Evolutionary conservation across 495 filamentous ascomycete genomes (phyloP), one percentile per base, ranked within the genome.

Genomic region (Xylaria longipes): DNA sequence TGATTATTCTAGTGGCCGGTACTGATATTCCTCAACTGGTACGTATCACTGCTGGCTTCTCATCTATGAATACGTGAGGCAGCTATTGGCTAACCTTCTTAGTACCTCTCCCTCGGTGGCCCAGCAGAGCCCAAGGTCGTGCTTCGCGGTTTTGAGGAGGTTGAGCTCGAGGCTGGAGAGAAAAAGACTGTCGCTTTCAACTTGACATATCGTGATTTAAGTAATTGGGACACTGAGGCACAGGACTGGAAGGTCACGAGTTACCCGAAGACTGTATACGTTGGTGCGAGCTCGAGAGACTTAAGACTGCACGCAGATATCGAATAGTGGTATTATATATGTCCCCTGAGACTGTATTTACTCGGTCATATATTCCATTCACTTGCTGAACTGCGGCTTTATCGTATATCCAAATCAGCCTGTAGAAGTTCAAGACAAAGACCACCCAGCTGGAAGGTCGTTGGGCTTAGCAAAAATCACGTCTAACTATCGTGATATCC

Each of bases 101-200:
- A 93, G 2, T 81, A 87, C 3, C 78, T 87, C 62, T 89, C 90
- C 4, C 81, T 83, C n/a, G 90, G 91, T 29, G 86, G 89, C 65
- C 67, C 77, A 6, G 85, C 91, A 6, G 91, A 94, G 25, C 94
- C 95, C 0, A 87, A 89, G 12, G 80, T 84, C 27, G 92, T 94
- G 0, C 85, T 98, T 22, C 87, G 95, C 22, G 91, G 89, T 7
- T 97, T 97, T 70, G 89, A 92, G 75, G 97, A 97, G 79, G 79
- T 94, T 14, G 74, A 80, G 20, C 72, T 94, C n/a, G 77, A 85
- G 39, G 80, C 85, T 0, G 90, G 87, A 0, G 87, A 93, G 76
- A 84, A 80, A 39, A 83, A 79, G 74, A 84, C 75, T 8, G 91
- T 97, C 5, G 80, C 82, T 2, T 89, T 98, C 79, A 83, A 88